A percentile compares a stretch with the other conserved stretches of the same genome.
Conservation (phyloP, 1,284 basidiomycete genomes). For the Puccinia hordei region DNA sequence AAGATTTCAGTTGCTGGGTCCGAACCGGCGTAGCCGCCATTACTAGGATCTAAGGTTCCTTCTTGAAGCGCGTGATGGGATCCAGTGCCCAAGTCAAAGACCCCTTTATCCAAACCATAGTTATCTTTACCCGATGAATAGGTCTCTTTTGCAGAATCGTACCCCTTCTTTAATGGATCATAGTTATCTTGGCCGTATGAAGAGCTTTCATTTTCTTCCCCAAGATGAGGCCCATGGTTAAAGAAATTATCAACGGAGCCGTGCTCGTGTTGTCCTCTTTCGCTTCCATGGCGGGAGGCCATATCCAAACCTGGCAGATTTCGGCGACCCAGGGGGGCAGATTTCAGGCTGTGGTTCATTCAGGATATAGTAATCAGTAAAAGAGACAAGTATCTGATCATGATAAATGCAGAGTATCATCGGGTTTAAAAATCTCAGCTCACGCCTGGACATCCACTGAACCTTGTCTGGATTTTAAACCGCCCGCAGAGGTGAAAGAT, state of each 20-base stretch:
- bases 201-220: too few species aligned
- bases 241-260: background rate
- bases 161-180: background rate
- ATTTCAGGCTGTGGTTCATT: conserved; percentile 1
- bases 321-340: conserved; percentile 15
- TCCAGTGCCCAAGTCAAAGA: conserved; percentile 8
- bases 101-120: background rate
- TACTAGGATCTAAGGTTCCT: background rate
- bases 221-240: background rate
- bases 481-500: conserved; percentile 7
- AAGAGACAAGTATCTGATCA: background rate
- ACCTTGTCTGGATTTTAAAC: conserved; percentile 1
- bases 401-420: background rate
- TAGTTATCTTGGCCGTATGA: conserved; percentile 15
- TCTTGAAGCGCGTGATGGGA: conserved; percentile 10
- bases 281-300: background rate
- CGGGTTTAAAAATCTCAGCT: background rate
- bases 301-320: background rate
- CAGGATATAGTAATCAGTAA: background rate
- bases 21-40: background rate
- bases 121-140: conserved; percentile 3
- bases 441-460: conserved; percentile 17
- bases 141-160: background rate
- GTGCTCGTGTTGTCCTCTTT: background rate
- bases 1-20: background rate